phyloP scores from a whole-genome alignment of 306 rosid genomes.

The Castanopsis chinensis region DNA sequence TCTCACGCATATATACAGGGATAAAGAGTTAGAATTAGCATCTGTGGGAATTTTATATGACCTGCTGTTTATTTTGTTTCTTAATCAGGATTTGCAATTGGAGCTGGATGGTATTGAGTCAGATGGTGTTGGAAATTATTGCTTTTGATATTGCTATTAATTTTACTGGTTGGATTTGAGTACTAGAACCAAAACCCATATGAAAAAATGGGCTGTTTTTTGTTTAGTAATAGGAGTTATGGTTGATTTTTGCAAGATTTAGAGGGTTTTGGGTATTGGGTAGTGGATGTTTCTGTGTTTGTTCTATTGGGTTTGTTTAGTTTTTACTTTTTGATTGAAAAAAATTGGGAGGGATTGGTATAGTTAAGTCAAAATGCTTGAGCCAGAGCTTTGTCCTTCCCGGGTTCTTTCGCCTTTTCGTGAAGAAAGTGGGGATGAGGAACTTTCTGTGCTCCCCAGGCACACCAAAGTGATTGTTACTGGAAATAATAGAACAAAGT shows the following conservation, averaged over 20 bases:
- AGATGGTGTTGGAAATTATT: neutral
- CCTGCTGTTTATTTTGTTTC: neutral
- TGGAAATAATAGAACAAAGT: slow-evolving; percentile 71
- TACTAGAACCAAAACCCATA: neutral
- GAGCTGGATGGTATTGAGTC: slow-evolving; percentile 1
- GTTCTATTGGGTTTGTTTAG: neutral
- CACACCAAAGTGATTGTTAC: slow-evolving; percentile 77
- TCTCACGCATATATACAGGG: neutral
- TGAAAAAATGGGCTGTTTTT: neutral
- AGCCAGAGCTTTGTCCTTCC: slow-evolving; percentile 53
- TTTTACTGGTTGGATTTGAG: neutral
- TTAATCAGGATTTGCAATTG: slow-evolving; percentile 16
- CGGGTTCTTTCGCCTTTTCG: slow-evolving; percentile 48
- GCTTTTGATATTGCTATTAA: neutral
- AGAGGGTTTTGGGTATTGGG: slow-evolving; percentile 9
- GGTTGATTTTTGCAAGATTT: neutral
- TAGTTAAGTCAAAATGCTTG: slow-evolving; percentile 36
- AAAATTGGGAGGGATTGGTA: neutral
- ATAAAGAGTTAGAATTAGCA: too few species aligned
- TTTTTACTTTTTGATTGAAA: neutral
- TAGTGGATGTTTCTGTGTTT: neutral
- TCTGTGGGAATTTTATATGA: neutral
- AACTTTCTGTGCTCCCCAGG: slow-evolving; percentile 70
- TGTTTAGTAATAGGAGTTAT: neutral
- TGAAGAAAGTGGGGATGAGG: slow-evolving; percentile 71